Percentiles rank a stretch among this genome's conserved stretches.
phyloP scores from a whole-genome alignment of 129 eudicot species.

The Lonicera japonica region DNA sequence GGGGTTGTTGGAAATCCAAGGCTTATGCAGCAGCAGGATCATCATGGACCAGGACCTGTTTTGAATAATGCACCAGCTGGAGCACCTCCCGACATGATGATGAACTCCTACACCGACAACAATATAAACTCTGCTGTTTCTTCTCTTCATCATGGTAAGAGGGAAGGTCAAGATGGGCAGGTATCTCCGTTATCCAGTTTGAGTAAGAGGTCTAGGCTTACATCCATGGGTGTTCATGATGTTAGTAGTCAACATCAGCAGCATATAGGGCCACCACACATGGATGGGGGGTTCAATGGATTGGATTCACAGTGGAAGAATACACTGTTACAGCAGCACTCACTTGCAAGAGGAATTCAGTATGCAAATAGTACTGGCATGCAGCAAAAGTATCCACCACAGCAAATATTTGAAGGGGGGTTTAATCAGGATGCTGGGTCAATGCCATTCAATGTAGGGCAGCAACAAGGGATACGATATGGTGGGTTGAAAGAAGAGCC shows the following conservation, averaged over 20 bases:
- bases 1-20: slow-evolving; percentile 52
- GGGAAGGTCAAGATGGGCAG: slow-evolving; percentile 75
- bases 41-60: slow-evolving; percentile 50
- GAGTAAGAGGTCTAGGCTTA: slow-evolving; percentile 62
- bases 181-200: slow-evolving; percentile 43
- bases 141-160: slow-evolving; percentile 54
- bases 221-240: slow-evolving; percentile 40
- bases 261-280: slow-evolving; percentile 38
- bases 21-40: slow-evolving; percentile 56
- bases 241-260: slow-evolving; percentile 46
- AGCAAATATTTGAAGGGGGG: slow-evolving; percentile 60
- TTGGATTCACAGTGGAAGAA: slow-evolving; percentile 53
- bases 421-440: slow-evolving; percentile 49
- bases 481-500: slow-evolving; percentile 70
- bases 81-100: slow-evolving; percentile 65
- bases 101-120: slow-evolving; percentile 46
- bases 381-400: slow-evolving; percentile 67
- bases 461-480: slow-evolving; percentile 54
- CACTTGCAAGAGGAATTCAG: slow-evolving; percentile 58
- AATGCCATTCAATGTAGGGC: slow-evolving; percentile 41
- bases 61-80: slow-evolving; percentile 30
- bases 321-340: slow-evolving; percentile 57
- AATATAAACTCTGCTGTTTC: slow-evolving; percentile 36
- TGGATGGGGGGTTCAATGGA: slow-evolving; percentile 46
- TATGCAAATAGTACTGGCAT: slow-evolving; percentile 44